These are phyloP conservation scores for Acanthamoeba comandoni DNA, from an alignment of 208 protist species.

Conservation along the genomic window DNA sequence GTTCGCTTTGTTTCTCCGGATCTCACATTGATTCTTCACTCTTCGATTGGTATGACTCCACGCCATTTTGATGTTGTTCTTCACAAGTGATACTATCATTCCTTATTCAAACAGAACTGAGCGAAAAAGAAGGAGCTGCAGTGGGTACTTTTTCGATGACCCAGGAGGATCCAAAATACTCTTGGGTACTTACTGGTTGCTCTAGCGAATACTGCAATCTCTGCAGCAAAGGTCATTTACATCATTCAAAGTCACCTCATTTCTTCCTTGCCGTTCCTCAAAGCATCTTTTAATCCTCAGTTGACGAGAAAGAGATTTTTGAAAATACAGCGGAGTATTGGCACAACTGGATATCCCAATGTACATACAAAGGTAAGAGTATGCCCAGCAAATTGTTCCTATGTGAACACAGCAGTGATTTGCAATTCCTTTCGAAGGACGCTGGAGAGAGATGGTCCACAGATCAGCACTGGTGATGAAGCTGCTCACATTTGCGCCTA, in stretches of 20 bases:
- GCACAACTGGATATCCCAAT: conserved; percentile 83
- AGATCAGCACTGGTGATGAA: conserved; percentile 81
- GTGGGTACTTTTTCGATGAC: neutral
- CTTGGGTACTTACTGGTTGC: neutral
- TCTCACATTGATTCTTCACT: conserved; percentile 44
- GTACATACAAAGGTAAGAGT: conserved; percentile 77
- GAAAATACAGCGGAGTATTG: conserved; percentile 81
- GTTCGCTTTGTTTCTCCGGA: neutral
- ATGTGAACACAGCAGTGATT: neutral
- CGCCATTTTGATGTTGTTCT: neutral
- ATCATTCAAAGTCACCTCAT: too few relatives aligned
- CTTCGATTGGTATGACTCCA: conserved; percentile 6
- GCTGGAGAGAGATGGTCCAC: conserved; percentile 83
- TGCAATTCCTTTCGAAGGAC: conserved; percentile 50
- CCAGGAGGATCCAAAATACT: neutral
- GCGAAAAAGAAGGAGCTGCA: conserved; percentile 15
- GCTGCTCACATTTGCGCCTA: conserved; percentile 82
- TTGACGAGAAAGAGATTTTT: conserved; percentile 64
- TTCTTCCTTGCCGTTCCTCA: too few relatives aligned
- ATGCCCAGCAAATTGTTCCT: neutral
- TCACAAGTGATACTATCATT: conserved; percentile 4
- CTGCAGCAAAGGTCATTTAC: neutral
- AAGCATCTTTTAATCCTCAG: neutral
- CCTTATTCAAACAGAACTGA: neutral
- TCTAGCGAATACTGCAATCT: neutral